phyloP scores from a whole-genome alignment of 1,139 yeast genomes.

The Nakaseomyces kungkrabaensis region DNA sequence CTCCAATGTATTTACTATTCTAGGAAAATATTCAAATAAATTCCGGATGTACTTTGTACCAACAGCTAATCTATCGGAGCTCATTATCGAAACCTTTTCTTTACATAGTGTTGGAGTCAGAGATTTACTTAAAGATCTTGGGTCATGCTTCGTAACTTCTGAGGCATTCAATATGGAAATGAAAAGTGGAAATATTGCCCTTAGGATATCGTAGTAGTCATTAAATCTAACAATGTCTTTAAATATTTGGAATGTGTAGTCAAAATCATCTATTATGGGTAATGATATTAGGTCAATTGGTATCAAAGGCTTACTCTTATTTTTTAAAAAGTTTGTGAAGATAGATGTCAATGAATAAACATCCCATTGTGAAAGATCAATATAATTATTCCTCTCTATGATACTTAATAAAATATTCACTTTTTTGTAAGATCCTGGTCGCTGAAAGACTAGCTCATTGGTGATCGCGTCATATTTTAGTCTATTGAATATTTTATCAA shows the following conservation, averaged over 20 bases:
- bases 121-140: slow-evolving; percentile 39
- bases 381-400: slow-evolving; percentile 41
- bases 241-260: slow-evolving; percentile 34
- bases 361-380: slow-evolving; percentile 57
- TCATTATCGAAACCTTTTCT: slow-evolving; percentile 37
- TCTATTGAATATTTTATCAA: slow-evolving; percentile 40
- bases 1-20: slow-evolving; percentile 12
- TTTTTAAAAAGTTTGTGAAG: slow-evolving; percentile 40
- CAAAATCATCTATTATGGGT: slow-evolving; percentile 40
- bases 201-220: slow-evolving; percentile 27
- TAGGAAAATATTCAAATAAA: slow-evolving; percentile 39
- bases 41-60: slow-evolving; percentile 44
- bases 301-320: slow-evolving; percentile 38
- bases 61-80: slow-evolving; percentile 39
- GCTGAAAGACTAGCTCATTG: slow-evolving; percentile 43
- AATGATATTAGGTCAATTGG: slow-evolving; percentile 36
- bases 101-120: slow-evolving; percentile 45
- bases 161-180: slow-evolving; percentile 29
- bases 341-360: slow-evolving; percentile 47
- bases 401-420: slow-evolving; percentile 44
- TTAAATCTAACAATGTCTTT: slow-evolving; percentile 28
- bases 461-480: slow-evolving; percentile 36
- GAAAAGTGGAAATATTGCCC: slow-evolving; percentile 37
- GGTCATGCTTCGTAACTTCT: slow-evolving; percentile 37
- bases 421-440: slow-evolving; percentile 47